Conservation (phyloP, 768 basidiomycete species). For the Dentipellis fragilis region DNA sequence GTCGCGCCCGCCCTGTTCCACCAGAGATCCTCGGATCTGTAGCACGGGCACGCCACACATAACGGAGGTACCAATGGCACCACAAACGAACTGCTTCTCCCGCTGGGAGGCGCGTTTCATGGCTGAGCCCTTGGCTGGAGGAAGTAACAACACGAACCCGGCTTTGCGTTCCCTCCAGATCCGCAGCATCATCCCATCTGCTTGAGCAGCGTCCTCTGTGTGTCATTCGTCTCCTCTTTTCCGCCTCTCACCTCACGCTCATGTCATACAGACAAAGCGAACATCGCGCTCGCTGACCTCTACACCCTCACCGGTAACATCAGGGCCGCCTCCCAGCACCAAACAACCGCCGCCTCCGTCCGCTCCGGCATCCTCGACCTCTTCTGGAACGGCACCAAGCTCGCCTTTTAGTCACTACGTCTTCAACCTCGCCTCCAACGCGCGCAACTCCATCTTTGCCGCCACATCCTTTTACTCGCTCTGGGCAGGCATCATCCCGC, state of each 20-base stretch:
- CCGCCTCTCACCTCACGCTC: background rate
- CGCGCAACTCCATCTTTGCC: constrained; percentile 58
- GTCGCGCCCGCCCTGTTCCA: no score
- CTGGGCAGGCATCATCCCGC: constrained; percentile 81
- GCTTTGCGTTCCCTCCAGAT: constrained; percentile 67
- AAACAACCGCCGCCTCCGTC: constrained; percentile 42
- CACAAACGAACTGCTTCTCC: no score
- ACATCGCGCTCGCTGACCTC: constrained; percentile 47
- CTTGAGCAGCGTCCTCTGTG: constrained; percentile 80
- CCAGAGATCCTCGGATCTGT: no score
- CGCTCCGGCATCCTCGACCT: constrained; percentile 74
- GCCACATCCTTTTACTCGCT: constrained; percentile 74
- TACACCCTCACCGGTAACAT: constrained; percentile 31
- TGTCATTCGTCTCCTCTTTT: constrained; percentile 23
- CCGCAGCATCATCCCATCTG: constrained; percentile 62
- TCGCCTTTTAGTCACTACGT: constrained; percentile 96
- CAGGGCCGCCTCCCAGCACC: constrained; percentile 43
- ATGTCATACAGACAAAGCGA: constrained; percentile 46
- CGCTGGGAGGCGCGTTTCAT: constrained; percentile 34
- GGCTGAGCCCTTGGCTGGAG: constrained; percentile 28
- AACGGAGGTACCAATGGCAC: no score
- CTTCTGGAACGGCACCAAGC: constrained; percentile 70
- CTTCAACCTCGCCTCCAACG: constrained; percentile 65
- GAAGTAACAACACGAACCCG: constrained; percentile 33
- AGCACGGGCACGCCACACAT: no score